A percentile compares a stretch with the other conserved stretches of the same genome.
These are phyloP conservation scores for Malus sieversii DNA, from an alignment of 306 rosid species.

Conservation along the genomic window DNA sequence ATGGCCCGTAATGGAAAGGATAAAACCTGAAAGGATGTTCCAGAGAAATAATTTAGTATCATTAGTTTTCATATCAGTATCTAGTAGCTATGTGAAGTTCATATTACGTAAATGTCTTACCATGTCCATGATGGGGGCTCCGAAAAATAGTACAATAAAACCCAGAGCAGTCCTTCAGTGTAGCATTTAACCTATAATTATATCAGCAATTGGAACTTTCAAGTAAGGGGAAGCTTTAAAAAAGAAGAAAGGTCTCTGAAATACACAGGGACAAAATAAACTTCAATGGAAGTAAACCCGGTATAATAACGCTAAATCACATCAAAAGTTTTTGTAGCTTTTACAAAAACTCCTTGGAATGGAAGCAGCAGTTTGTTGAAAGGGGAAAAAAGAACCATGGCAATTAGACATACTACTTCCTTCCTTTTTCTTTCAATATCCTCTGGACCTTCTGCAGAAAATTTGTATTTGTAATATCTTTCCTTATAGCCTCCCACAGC, in stretches of 20 bases:
- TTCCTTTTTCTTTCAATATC: conserved; percentile 32
- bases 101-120: conserved; percentile 10
- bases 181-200: conserved; percentile 36
- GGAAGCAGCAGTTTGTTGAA: background rate
- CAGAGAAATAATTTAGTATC: too few relatives aligned
- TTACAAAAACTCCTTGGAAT: background rate
- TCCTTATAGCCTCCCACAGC: conserved; percentile 31
- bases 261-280: background rate
- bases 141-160: conserved; percentile 44
- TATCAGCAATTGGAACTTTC: background rate
- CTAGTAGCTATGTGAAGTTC: background rate
- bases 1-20: conserved; percentile 44
- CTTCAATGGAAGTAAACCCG: background rate
- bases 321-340: background rate
- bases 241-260: background rate
- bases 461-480: conserved; percentile 47
- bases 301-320: background rate
- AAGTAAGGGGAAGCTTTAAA: background rate
- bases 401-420: conserved; percentile 30
- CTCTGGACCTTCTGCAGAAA: conserved; percentile 26
- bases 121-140: conserved; percentile 59
- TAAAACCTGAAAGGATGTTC: conserved; percentile 35
- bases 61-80: background rate
- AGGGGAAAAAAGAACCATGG: background rate
- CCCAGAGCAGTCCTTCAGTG: conserved; percentile 56